phyloP scores from a whole-genome alignment of 352 stramenopile species.

The Phytophthora sp. region DNA sequence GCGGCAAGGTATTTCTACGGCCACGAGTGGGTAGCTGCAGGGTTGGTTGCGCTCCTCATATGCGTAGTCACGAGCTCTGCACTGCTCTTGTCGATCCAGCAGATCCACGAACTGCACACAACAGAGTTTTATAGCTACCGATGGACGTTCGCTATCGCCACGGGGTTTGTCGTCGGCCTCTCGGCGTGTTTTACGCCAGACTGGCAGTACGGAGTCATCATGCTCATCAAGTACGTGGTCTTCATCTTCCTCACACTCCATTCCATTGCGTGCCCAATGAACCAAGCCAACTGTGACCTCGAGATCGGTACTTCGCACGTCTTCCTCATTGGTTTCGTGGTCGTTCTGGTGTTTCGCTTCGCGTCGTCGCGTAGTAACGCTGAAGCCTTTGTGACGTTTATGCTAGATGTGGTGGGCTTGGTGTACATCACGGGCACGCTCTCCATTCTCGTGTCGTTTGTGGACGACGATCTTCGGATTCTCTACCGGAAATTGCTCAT shows the following conservation, averaged over 20 bases:
- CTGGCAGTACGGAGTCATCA: conserved; percentile 48
- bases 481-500: conserved; percentile 66
- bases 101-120: conserved; percentile 35
- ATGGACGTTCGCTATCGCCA: conserved; percentile 43
- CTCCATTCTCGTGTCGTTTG: conserved; percentile 52
- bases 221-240: conserved; percentile 45
- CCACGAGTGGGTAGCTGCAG: conserved; percentile 48
- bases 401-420: conserved; percentile 57
- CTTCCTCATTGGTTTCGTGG: conserved; percentile 40
- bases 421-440: conserved; percentile 62
- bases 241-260: conserved; percentile 61
- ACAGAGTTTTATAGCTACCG: conserved; percentile 57
- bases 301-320: conserved; percentile 37
- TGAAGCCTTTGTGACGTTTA: conserved; percentile 46
- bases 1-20: conserved; percentile 29
- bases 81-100: conserved; percentile 37
- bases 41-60: conserved; percentile 33
- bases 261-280: conserved; percentile 57
- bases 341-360: conserved; percentile 51
- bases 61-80: conserved; percentile 20
- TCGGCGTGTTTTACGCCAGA: conserved; percentile 53
- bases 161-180: conserved; percentile 40
- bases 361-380: conserved; percentile 28
- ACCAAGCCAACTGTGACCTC: conserved; percentile 44
- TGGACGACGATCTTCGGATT: conserved; percentile 57